Evolutionary conservation across 768 basidiomycete genomes (phyloP), one percentile per base, ranked within the genome.

Genomic region (Russula sp.): DNA sequence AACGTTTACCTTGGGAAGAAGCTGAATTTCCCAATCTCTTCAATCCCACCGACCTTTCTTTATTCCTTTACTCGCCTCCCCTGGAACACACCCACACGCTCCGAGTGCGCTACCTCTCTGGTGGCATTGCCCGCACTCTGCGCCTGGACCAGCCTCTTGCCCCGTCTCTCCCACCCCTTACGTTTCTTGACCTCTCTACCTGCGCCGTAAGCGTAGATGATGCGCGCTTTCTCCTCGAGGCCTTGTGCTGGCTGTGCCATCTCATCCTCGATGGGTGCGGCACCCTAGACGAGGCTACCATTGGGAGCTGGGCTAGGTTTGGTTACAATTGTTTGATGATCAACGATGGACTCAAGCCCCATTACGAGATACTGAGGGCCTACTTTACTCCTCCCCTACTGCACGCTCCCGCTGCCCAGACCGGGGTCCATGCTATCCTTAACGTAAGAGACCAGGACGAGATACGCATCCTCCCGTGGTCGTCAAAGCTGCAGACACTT

Each of bases 151-250:
- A 59, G 65, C 18, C 65, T 79, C 5, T n/a, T n/a, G n/a, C n/a
- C n/a, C n/a, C n/a, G n/a, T n/a, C n/a, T n/a, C 79, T 79, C 61
- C 85, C 79, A 2, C 70, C 66, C 49, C 71, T 93, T 32, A 74
- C 76, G 41, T 79, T 84, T 38, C 79, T 96, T 34, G 93, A 98
- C 70, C 71, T 96, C 13, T 88, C 89, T 0, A 89, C 89, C 0
- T 87, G 83, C 65, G 75, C 75, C 48, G 70, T 94, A 25, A 72
- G 76, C 39, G 78, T 80, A 55, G 59, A 70, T 0, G 83, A 88
- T 49, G 68, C 89, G 42, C 82, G 84, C 58, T 74, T 72, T 16
- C 68, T 91, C 9, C 70, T 88, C 0, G 73, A 75, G 5, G 77
- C 75, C 8, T 82, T 88, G 65, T 69, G 74, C 0, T 68, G 67